These are phyloP conservation scores for Sporobolus alterniflorus DNA, from an alignment of 202 grass and related monocot species.

Conservation along the genomic window DNA sequence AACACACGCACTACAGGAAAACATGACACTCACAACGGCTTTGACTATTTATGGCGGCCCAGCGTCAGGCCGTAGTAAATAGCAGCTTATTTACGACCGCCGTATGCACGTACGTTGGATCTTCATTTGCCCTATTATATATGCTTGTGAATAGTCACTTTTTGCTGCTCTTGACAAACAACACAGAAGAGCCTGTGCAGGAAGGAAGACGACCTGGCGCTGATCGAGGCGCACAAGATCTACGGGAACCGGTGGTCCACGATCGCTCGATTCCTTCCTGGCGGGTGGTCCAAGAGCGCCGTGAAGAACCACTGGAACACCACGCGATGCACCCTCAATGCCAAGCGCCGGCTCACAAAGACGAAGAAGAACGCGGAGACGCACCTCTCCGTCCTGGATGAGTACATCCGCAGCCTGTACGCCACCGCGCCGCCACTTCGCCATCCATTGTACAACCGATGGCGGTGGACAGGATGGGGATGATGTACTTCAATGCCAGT, in stretches of 20 bases:
- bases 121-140: no score
- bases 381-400: conserved; percentile 23
- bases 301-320: conserved; percentile 91
- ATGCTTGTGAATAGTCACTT: no score
- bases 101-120: no score
- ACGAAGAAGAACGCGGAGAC: conserved; percentile 35
- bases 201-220: conserved; percentile 40
- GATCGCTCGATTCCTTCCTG: conserved; percentile 46
- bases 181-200: conserved; percentile 55
- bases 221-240: conserved; percentile 38
- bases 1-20: no score
- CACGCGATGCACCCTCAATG: conserved; percentile 53
- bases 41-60: no score
- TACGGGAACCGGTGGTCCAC: conserved; percentile 70
- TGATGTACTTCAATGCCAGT: not conserved
- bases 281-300: conserved; percentile 70
- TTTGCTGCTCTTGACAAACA: not conserved
- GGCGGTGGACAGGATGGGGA: not conserved
- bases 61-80: no score
- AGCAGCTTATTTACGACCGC: no score
- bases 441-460: not conserved
- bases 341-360: conserved; percentile 44
- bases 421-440: not conserved
- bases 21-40: no score
- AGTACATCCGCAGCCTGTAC: conserved; percentile 37